phyloP scores from a whole-genome alignment of 768 basidiomycete species.

The Hortiboletus flavorubellus region DNA sequence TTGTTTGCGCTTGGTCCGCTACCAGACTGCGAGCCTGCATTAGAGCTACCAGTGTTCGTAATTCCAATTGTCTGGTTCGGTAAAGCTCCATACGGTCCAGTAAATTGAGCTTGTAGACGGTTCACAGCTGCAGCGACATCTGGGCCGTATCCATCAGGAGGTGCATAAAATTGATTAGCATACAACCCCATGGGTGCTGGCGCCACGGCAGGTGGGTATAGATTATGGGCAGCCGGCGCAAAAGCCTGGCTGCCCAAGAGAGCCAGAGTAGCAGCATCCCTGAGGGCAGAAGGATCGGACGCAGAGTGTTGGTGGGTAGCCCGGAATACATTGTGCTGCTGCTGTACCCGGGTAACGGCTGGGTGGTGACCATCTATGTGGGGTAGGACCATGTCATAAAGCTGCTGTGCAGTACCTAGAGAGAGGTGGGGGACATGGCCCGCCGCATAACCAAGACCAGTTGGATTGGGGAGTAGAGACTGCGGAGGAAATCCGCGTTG shows the following conservation, averaged over 20 bases:
- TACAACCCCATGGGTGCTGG: constrained; percentile 60
- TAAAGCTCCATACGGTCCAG: constrained; percentile 51
- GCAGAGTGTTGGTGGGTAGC: constrained; percentile 78
- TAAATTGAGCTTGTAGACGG: constrained; percentile 54
- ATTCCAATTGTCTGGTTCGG: constrained; percentile 43
- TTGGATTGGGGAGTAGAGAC: constrained; percentile 51
- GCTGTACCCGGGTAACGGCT: constrained; percentile 72
- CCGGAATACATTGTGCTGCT: constrained; percentile 73
- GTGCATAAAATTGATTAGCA: constrained; percentile 64
- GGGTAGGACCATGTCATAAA: constrained; percentile 76
- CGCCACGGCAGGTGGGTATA: constrained; percentile 48
- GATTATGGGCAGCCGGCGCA: constrained; percentile 40
- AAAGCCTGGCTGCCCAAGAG: constrained; percentile 59
- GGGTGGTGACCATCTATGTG: constrained; percentile 52
- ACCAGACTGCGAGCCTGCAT: constrained; percentile 31
- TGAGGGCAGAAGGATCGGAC: constrained; percentile 74
- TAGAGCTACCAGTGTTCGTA: constrained; percentile 38
- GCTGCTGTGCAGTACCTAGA: constrained; percentile 68
- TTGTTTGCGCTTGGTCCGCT: constrained; percentile 87
- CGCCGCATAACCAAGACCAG: constrained; percentile 50
- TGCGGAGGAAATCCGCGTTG: constrained; percentile 58
- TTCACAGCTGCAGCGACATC: constrained; percentile 59
- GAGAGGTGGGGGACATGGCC: constrained; percentile 65
- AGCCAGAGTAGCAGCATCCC: constrained; percentile 67
- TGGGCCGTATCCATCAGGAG: constrained; percentile 54